These are phyloP conservation scores for Auriculariales sp. DNA, from an alignment of 768 basidiomycete species.

Conservation along the genomic window DNA sequence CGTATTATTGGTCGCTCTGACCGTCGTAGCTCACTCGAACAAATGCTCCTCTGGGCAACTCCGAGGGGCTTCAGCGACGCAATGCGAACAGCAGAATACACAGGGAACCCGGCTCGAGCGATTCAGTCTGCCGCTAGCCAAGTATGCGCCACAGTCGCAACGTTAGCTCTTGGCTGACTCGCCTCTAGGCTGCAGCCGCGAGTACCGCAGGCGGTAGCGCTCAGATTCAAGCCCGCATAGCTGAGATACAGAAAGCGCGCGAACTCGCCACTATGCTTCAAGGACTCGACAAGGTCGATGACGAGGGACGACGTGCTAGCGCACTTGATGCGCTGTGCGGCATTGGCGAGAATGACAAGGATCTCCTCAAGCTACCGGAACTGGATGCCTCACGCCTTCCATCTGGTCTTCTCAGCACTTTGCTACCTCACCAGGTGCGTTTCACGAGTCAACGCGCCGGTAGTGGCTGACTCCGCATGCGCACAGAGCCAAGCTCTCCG, in stretches of 20 bases:
- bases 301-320: conserved; percentile 56
- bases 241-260: conserved; percentile 41
- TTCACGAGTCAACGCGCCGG: conserved; percentile 3
- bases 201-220: not conserved
- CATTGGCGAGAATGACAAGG: conserved; percentile 26
- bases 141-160: conserved; percentile 9
- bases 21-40: conserved; percentile 45
- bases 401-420: conserved; percentile 57
- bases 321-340: conserved; percentile 57
- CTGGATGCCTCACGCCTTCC: conserved; percentile 38
- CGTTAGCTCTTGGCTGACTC: not conserved
- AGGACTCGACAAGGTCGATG: conserved; percentile 61
- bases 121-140: not conserved
- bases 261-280: conserved; percentile 54
- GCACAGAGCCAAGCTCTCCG: conserved; percentile 63
- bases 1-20: conserved; percentile 59
- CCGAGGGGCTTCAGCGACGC: conserved; percentile 38
- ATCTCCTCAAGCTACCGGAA: conserved; percentile 55
- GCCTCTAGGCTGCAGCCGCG: not conserved
- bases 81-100: conserved; percentile 6
- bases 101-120: conserved; percentile 1
- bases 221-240: conserved; percentile 31
- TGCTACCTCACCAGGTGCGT: conserved; percentile 69
- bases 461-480: not conserved
- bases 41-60: conserved; percentile 59